Base-by-base conservation (phyloP, 495 filamentous ascomycete genomes). In the Mytilinidion resinicola region DNA sequence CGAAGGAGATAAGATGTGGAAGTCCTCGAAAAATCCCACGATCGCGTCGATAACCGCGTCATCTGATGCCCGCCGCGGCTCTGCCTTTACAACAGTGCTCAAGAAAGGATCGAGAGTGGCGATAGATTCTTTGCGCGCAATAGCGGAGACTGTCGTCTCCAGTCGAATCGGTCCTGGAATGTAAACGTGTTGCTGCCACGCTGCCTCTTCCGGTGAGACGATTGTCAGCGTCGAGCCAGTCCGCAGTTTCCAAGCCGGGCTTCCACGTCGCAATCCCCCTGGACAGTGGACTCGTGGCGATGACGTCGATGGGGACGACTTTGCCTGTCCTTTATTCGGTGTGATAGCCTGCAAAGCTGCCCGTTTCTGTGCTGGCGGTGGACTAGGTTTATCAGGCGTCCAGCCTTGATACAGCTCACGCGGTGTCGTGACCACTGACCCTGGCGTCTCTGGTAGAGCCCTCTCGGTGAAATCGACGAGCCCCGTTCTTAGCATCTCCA, bases 101-200 rank as follows among this genome's bases (percentile, higher is more conserved):
- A 36, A 21, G 36, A 60, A 57, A 1, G 48, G 57, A 7, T 60
- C 62, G 12, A 60, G 4, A 1, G 48, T 60, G 14, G 57, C 57
- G 12, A 57, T 51, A 8, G 53, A 61, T 9, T 33, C 48, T 41
- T 46, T 50, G 0, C 51, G 54, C 7, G 21, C n/a, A 14, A 43
- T 46, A 1, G 19, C 20, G 17, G 49, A 14, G 7, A 43, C 6
- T 25, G 15, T 47, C 21, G 15, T 51, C 7, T 21, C 50, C 8
- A 65, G 21, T 1, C 44, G 50, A 35, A 65, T 65, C 11, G 58
- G 58, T 9, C 58, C 58, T 1, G 58, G 58, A 14, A 43, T 20
- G 44, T 61, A 65, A 7, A 61, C 34, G 12, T 20, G 25, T 21
- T 42, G 38, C 19, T 57, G 25, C 34, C 52, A 46, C 11, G 38